Conservation (phyloP, 2,329 filamentous ascomycete genomes). For the Corynespora cassiicola region DNA sequence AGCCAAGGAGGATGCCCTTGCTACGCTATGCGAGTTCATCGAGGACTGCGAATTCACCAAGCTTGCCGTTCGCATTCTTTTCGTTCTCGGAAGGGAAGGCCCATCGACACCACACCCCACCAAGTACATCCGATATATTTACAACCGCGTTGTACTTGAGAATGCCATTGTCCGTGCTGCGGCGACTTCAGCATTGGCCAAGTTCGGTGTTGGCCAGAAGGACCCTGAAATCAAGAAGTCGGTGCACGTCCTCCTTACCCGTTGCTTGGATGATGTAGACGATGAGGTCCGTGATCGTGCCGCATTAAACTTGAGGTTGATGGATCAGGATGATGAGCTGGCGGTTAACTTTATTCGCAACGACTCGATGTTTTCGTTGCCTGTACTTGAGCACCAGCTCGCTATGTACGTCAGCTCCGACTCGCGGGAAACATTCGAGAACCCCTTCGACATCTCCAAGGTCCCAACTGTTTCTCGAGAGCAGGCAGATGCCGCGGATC, state of each 20-base stretch:
- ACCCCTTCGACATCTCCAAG: conserved; percentile 87
- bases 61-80: conserved; percentile 90
- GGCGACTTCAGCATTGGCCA: conserved; percentile 92
- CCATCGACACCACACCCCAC: conserved; percentile 95
- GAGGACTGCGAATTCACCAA: conserved; percentile 99
- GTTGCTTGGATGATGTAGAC: conserved; percentile 95
- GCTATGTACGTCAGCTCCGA: conserved; percentile 97
- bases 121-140: conserved; percentile 99
- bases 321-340: conserved; percentile 89
- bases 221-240: conserved; percentile 97
- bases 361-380: conserved; percentile 93
- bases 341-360: conserved; percentile 92
- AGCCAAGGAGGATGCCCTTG: conserved; percentile 79
- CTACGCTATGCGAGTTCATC: conserved; percentile 97
- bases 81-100: conserved; percentile 91
- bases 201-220: conserved; percentile 94
- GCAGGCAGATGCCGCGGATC: conserved; percentile 93
- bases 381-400: conserved; percentile 94
- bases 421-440: conserved; percentile 82
- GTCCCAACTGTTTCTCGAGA: conserved; percentile 94
- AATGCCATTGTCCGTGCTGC: conserved; percentile 95
- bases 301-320: conserved; percentile 87
- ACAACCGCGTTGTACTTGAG: conserved; percentile 96
- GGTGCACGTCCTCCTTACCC: conserved; percentile 87
- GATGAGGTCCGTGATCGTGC: conserved; percentile 97